These are phyloP conservation scores for Tulasnella sp. DNA, from an alignment of 768 basidiomycete genomes.

Conservation along the genomic window DNA sequence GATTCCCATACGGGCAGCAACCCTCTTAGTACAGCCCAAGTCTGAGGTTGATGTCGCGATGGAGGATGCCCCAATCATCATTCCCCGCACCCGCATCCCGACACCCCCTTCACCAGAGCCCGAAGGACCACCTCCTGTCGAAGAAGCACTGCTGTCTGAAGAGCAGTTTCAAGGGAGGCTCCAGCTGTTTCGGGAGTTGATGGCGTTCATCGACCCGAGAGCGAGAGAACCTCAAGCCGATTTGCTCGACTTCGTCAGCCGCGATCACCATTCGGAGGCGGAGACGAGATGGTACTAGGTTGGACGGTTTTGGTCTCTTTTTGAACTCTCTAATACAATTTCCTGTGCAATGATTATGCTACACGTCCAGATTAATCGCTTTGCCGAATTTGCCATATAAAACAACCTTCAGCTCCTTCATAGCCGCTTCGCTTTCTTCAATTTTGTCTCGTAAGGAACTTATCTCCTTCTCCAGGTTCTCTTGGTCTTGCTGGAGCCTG, in stretches of 20 bases:
- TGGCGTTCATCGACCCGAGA: conserved; percentile 59
- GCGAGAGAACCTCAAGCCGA: conserved; percentile 65
- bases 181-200: conserved; percentile 62
- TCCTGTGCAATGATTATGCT: not conserved
- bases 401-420: conserved; percentile 74
- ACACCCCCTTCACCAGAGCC: not conserved
- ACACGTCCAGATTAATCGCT: conserved; percentile 79
- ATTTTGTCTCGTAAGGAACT: conserved; percentile 49
- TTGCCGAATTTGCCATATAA: conserved; percentile 90
- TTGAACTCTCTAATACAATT: not conserved
- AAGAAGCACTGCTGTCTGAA: not conserved
- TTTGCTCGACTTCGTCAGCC: conserved; percentile 56
- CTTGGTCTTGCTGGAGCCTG: conserved; percentile 67
- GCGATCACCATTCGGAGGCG: not conserved
- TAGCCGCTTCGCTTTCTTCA: conserved; percentile 64
- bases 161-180: conserved; percentile 46
- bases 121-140: not conserved
- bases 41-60: not conserved
- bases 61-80: not conserved
- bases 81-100: not conserved
- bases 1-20: not conserved
- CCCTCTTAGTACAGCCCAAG: not conserved
- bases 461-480: conserved; percentile 55
- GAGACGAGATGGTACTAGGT: conserved; percentile 17
- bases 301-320: not conserved